Conservation (phyloP, 495 filamentous ascomycete species). For the Viridothelium virens region DNA sequence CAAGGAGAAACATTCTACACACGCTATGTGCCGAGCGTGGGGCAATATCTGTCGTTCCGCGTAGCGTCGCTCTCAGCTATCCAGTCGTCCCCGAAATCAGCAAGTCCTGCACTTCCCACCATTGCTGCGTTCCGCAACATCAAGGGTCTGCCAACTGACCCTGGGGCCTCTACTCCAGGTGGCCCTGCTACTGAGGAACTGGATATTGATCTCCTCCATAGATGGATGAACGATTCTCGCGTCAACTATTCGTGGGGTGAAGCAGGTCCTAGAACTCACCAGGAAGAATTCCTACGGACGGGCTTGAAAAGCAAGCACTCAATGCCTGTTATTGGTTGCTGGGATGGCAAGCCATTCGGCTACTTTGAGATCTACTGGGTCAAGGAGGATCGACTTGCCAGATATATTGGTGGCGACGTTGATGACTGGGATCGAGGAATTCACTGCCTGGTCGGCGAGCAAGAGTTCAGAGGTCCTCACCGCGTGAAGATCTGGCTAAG, state of each 20-base stretch:
- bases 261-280: constrained; percentile 51
- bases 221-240: constrained; percentile 85
- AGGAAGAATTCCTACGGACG: constrained; percentile 60
- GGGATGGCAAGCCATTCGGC: constrained; percentile 92
- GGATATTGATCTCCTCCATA: constrained; percentile 71
- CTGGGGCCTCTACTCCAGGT: background rate
- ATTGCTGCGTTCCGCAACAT: constrained; percentile 26
- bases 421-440: constrained; percentile 81
- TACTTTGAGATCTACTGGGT: constrained; percentile 99
- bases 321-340: constrained; percentile 87
- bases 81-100: constrained; percentile 30
- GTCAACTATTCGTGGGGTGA: constrained; percentile 77
- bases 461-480: constrained; percentile 75
- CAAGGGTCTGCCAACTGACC: constrained; percentile 26
- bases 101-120: constrained; percentile 29
- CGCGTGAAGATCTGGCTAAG: constrained; percentile 73
- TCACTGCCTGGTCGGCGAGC: constrained; percentile 84
- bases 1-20: constrained; percentile 86
- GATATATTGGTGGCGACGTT: constrained; percentile 51
- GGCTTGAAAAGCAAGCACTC: constrained; percentile 61
- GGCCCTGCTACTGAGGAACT: background rate
- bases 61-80: constrained; percentile 48
- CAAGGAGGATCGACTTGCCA: constrained; percentile 77
- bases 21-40: constrained; percentile 72
- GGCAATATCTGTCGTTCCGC: constrained; percentile 83